Evolutionary conservation across 345 rosid genomes (phyloP), one percentile per base, ranked within the genome.

Genomic region (Barbarea vulgaris): DNA sequence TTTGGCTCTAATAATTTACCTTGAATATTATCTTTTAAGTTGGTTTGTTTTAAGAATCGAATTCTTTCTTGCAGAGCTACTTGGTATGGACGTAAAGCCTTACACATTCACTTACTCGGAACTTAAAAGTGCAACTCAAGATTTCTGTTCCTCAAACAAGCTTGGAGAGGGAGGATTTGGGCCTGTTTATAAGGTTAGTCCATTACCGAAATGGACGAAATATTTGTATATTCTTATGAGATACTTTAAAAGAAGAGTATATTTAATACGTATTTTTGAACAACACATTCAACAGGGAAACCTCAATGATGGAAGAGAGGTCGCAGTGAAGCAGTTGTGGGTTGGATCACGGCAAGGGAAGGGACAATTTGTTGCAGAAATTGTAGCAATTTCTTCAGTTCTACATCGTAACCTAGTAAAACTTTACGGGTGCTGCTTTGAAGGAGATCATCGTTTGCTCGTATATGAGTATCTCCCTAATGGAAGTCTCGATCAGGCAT

Each of bases 91-190:
- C 52, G 68, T 84, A 53, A 84, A 76, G 70, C 91, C 89, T 4
- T 84, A 85, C 70, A 86, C 87, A 34, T 89, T 89, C 81, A 77
- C 80, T 58, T 86, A 81, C 73, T 73, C 84, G 1, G 88, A 89
- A 74, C 85, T 89, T 27, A 89, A 78, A 72, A 58, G 83, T 73
- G 93, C 91, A 9, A 87, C 91, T n/a, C 80, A 86, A 44, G 91
- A 85, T 70, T 87, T 89, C 13, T 63, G 65, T 79, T 79, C 81
- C 42, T 63, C 83, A 24, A 83, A 89, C 76, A 89, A 89, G 73
- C 90, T 88, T 56, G 96, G 93, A 69, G 96, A 91, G 76, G 96
- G 94, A 67, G 95, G 97, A 21, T 91, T 87, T 66, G 93, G 97
- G 67, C 81, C 91, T 0, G 89, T 89, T 71, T 91, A 75, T 41